phyloP scores from a whole-genome alignment of 805 yeast species.

The Metschnikowia lachancei region DNA sequence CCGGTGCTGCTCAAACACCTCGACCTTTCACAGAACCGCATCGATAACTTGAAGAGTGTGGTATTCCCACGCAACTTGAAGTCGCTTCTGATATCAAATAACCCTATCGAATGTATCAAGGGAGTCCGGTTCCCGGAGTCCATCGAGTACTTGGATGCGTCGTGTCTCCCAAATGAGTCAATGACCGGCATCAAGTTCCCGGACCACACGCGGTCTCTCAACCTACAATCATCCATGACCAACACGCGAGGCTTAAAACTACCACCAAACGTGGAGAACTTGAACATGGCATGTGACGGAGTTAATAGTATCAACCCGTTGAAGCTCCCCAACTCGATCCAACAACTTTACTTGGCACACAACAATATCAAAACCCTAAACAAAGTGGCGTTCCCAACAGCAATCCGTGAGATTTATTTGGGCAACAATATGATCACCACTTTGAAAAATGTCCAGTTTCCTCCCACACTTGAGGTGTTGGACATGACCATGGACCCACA shows the following conservation, averaged over 20 bases:
- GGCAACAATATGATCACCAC: constrained; percentile 46
- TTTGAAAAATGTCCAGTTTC: constrained; percentile 42
- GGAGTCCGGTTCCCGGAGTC: constrained; percentile 41
- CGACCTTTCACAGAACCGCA: constrained; percentile 40
- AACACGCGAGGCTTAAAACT: constrained; percentile 43
- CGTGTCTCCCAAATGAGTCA: constrained; percentile 44
- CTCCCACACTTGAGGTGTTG: constrained; percentile 36
- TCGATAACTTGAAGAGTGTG: constrained; percentile 38
- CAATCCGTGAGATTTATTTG: constrained; percentile 34
- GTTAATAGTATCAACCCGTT: constrained; percentile 46
- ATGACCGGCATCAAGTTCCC: constrained; percentile 49
- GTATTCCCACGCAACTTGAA: constrained; percentile 35
- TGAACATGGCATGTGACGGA: constrained; percentile 39
- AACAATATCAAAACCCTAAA: constrained; percentile 45
- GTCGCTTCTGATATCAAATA: constrained; percentile 31
- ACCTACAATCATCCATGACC: constrained; percentile 45
- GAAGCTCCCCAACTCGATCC: constrained; percentile 41
- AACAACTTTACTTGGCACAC: constrained; percentile 34
- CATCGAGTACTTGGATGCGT: constrained; percentile 36
- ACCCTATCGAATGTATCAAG: constrained; percentile 44
- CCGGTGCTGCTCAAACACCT: constrained; percentile 30
- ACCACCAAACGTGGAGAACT: constrained; percentile 30
- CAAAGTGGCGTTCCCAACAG: constrained; percentile 40
- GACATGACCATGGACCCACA: constrained; percentile 45
- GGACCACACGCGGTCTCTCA: constrained; percentile 34